Conservation (phyloP, 164 flowering plant genomes). For the Houttuynia cordata region DNA sequence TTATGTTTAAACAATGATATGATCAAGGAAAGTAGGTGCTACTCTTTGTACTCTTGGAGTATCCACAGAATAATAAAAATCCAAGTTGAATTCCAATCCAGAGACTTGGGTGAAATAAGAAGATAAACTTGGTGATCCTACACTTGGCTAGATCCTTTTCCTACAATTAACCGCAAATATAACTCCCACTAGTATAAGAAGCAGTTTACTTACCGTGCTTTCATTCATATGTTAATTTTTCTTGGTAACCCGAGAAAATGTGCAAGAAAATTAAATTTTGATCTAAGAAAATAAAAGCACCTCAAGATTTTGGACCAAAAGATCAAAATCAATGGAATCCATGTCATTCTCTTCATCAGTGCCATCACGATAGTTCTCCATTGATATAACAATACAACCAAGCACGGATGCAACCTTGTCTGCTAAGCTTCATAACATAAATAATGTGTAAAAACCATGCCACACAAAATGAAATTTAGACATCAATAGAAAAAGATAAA, state of each 20-base stretch:
- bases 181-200: no score
- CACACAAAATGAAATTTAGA: not conserved
- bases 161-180: no score
- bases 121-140: no score
- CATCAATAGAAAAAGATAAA: not conserved
- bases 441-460: not conserved
- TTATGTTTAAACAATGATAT: no score
- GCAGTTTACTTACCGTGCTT: not conserved
- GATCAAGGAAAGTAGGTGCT: no score
- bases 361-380: conserved; percentile 92
- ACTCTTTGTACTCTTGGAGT: no score
- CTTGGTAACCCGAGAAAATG: not conserved
- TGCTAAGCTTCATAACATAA: conserved; percentile 63
- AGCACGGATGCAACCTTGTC: conserved; percentile 97
- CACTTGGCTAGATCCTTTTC: no score
- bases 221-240: not conserved
- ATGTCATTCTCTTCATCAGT: conserved; percentile 81
- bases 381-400: conserved; percentile 73
- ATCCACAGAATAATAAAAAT: no score
- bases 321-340: conserved; percentile 76
- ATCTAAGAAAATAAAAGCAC: conserved; percentile 24
- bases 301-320: conserved; percentile 76
- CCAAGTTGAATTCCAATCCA: no score
- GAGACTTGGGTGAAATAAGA: no score
- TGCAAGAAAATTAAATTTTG: not conserved